phyloP scores from a whole-genome alignment of 2,329 filamentous ascomycete species.

The Shiraia sp. region DNA sequence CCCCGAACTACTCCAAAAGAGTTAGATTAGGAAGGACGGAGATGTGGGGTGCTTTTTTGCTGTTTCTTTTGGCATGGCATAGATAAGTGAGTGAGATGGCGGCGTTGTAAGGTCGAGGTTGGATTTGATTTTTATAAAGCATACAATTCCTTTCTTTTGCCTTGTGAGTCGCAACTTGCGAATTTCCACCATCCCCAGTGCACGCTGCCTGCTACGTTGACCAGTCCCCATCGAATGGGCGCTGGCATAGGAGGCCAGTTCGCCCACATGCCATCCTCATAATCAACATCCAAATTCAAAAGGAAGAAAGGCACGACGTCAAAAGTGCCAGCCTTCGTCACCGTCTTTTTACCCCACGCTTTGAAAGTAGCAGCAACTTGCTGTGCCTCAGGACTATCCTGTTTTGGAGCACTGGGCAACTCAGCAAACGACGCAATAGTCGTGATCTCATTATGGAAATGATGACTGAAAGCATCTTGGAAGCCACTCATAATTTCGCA shows the following conservation, averaged over 20 bases:
- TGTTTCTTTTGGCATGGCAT: too few relatives aligned
- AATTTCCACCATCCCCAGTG: conserved; percentile 67
- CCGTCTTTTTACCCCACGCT: conserved; percentile 65
- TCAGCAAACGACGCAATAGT: conserved; percentile 43
- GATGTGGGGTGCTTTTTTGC: too few relatives aligned
- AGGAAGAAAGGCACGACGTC: conserved; percentile 69
- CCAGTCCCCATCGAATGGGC: conserved; percentile 62
- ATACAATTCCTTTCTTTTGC: conserved; percentile 53
- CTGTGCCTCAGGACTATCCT: conserved; percentile 48
- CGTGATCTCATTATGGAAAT: conserved; percentile 42
- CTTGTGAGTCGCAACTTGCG: conserved; percentile 61
- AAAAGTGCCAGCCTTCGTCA: conserved; percentile 62
- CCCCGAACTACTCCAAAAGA: too few relatives aligned
- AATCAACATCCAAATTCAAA: conserved; percentile 63
- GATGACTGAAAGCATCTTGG: conserved; percentile 29
- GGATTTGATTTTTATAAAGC: too few relatives aligned
- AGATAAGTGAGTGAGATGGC: too few relatives aligned
- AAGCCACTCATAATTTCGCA: conserved; percentile 32
- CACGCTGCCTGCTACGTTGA: conserved; percentile 62
- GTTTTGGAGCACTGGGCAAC: conserved; percentile 57
- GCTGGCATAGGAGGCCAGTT: conserved; percentile 68
- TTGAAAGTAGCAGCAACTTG: conserved; percentile 59
- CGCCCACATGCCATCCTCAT: conserved; percentile 63
- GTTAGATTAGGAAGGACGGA: too few relatives aligned
- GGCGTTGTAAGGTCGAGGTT: too few relatives aligned